A percentile compares a stretch with the other conserved stretches of the same genome.
Evolutionary conservation across 257 asterid genomes (phyloP).

Genomic region (Forsythia viridissima): DNA sequence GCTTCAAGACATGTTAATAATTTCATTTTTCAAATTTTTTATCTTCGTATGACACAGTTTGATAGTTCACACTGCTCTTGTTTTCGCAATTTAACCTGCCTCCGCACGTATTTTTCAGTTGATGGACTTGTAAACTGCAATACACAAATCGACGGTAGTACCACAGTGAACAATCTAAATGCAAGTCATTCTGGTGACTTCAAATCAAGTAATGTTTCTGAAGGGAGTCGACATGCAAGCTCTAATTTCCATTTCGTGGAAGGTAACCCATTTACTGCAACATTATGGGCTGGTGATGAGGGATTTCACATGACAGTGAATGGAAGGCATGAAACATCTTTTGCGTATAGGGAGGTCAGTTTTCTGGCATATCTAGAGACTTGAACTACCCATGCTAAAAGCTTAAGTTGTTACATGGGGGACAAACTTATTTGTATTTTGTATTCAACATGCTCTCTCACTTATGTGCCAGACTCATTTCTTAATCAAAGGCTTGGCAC

Average conservation of each 20-base stretch:
- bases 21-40: neutral
- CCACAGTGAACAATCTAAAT: constrained; percentile 38
- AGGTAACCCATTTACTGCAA: constrained; percentile 86
- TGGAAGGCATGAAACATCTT: constrained; percentile 96
- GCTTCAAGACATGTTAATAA: neutral
- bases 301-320: constrained; percentile 95
- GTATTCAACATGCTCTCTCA: too few relatives aligned
- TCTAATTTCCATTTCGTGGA: constrained; percentile 67
- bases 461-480: too few relatives aligned
- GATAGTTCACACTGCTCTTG: neutral
- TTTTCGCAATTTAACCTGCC: constrained; percentile 18
- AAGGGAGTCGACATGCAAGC: constrained; percentile 46
- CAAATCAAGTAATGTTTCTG: constrained; percentile 49
- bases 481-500: neutral
- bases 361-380: neutral
- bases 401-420: neutral
- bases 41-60: neutral
- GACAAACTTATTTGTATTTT: too few relatives aligned
- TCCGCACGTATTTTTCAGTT: constrained; percentile 47
- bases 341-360: constrained; percentile 70
- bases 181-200: constrained; percentile 38
- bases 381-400: neutral
- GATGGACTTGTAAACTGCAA: constrained; percentile 89
- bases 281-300: constrained; percentile 86
- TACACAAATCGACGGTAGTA: constrained; percentile 41